Evolutionary conservation across 2,329 filamentous ascomycete species (phyloP), one percentile per base, ranked within the genome.

Genomic region (Phialophora expanda): DNA sequence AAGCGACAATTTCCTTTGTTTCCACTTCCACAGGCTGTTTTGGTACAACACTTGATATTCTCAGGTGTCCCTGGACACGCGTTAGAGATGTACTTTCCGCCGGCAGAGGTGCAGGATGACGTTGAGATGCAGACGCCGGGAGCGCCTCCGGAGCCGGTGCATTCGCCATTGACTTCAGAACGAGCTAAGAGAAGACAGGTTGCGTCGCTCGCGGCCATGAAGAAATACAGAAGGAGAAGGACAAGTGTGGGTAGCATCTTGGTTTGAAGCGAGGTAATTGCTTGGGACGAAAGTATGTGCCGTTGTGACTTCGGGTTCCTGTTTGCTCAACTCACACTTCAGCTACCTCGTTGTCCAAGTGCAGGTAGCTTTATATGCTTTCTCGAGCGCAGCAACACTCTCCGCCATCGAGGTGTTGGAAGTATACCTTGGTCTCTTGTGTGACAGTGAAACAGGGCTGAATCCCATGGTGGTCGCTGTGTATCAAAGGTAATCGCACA

Each of bases 61-160:
- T 69, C 67, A 6, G 74, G 71, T 48, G 74, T 73, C 11, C 70
- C 72, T 22, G 72, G 67, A 54, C 74, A 74, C 44, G 74, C 77
- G 20, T 77, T 77, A 32, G 71, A 69, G 66, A 78, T 75, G 64
- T 76, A 75, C 58, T 74, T 77, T 48, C 80, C 80, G 62, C 80
- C 79, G 17, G 67, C 65, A 1, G 73, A 65, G 17, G 73, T 69
- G 74, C 81, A 83, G 26, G 72, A 66, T 4, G 75, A 62, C 2
- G 75, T 76, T 30, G 75, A 72, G 62, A 82, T 70, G 73, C 80
- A 83, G 14, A 81, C 79, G 46, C 76, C 76, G 8, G 70, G 56
- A 14, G 62, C 56, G 20, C 65, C 50, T 12, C 48, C 34, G 24
- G 32, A 34, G 46, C 65, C 62, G 5, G 32, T 65, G 44, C 56